These are phyloP conservation scores for Malassezia japonica DNA, from an alignment of 1,284 basidiomycete genomes.

Conservation along the genomic window DNA sequence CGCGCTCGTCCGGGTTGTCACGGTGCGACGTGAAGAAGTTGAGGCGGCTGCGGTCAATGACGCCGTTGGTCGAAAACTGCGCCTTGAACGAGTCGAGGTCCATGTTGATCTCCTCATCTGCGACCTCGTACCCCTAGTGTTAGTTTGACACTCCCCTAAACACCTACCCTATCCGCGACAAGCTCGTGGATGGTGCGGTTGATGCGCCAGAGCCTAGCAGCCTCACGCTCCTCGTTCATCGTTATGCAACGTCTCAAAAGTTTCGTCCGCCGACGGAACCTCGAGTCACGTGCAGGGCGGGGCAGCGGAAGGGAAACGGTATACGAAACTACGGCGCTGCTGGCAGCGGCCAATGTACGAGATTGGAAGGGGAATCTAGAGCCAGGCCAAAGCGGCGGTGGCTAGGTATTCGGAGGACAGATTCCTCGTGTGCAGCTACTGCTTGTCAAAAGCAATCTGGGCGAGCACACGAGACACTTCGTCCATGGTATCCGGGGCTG, in stretches of 20 bases:
- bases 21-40: conserved; percentile 41
- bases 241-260: conserved; percentile 4
- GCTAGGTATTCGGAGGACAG: not conserved
- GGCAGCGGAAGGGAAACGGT: not conserved
- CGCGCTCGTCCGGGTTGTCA: conserved; percentile 59
- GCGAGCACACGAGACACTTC: conserved; percentile 42
- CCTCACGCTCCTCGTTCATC: conserved; percentile 50
- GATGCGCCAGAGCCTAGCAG: conserved; percentile 80
- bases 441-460: conserved; percentile 37
- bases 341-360: not conserved
- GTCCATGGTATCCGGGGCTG: conserved; percentile 32
- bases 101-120: conserved; percentile 81
- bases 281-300: conserved; percentile 12
- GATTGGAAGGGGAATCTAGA: not conserved
- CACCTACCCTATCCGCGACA: conserved; percentile 59
- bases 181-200: conserved; percentile 95
- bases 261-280: not conserved
- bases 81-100: conserved; percentile 62
- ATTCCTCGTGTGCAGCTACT: conserved; percentile 9
- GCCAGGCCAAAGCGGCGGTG: not conserved
- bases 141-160: too few relatives aligned
- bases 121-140: conserved; percentile 70
- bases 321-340: not conserved
- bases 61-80: conserved; percentile 52
- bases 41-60: conserved; percentile 38